phyloP scores from a whole-genome alignment of 371 early-diverging fungal species.

The Mortierella sp. region DNA sequence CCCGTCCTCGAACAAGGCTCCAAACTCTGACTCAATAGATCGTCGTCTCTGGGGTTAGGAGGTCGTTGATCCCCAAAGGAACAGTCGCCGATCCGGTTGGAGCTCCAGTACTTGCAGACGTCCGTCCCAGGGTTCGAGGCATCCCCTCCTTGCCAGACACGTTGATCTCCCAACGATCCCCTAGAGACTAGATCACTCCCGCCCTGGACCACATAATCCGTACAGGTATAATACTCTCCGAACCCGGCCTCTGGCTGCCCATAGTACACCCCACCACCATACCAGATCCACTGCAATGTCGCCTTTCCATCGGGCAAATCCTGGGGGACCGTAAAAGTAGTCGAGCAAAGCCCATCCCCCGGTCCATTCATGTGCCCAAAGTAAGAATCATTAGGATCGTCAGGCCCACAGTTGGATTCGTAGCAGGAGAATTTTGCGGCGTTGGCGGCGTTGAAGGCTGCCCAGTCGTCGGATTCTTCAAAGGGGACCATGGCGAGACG shows the following conservation, averaged over 20 bases:
- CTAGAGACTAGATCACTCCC: constrained; percentile 34
- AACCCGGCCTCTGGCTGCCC: constrained; percentile 65
- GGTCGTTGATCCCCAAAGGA: constrained; percentile 60
- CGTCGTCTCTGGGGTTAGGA: constrained; percentile 38
- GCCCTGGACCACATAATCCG: constrained; percentile 65
- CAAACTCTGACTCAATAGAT: constrained; percentile 46
- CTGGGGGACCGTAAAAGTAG: constrained; percentile 63
- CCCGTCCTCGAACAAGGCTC: constrained; percentile 46
- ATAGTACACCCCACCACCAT: constrained; percentile 70
- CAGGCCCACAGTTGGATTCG: constrained; percentile 67
- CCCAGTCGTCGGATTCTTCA: constrained; percentile 64
- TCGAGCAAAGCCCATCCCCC: constrained; percentile 62
- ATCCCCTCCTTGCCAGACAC: constrained; percentile 65
- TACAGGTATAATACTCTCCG: constrained; percentile 70
- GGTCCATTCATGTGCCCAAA: constrained; percentile 61
- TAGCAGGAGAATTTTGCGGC: constrained; percentile 66
- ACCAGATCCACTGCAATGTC: constrained; percentile 76
- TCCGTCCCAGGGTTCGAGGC: constrained; percentile 63
- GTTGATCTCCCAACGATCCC: constrained; percentile 19
- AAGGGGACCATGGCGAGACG: constrained; percentile 70
- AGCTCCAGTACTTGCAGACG: constrained; percentile 72
- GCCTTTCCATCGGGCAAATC: constrained; percentile 65
- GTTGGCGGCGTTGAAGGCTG: constrained; percentile 63
- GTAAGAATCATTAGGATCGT: constrained; percentile 46
- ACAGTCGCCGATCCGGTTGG: constrained; percentile 68